Evolutionary conservation across 768 basidiomycete species (phyloP).

Genomic region (Termitomyces sp.): DNA sequence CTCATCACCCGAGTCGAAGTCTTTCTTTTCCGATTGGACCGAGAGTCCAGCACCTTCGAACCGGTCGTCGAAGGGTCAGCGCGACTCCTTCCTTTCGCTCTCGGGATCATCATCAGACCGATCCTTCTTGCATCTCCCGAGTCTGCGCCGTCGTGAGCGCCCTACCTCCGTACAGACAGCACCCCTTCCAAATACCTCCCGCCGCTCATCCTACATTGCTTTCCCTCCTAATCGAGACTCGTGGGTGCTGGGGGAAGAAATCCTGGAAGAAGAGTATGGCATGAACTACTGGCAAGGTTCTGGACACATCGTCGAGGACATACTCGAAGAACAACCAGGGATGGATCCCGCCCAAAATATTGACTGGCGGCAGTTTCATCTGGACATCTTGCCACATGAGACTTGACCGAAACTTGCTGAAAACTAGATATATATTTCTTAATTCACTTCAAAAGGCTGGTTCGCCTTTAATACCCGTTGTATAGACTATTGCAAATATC

Average conservation of each 20-base stretch:
- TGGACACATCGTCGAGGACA: conserved; percentile 20
- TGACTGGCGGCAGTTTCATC: conserved; percentile 60
- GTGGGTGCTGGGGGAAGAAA: not conserved
- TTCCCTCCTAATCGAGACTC: conserved; percentile 18
- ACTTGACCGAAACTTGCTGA: conserved; percentile 14
- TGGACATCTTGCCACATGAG: conserved; percentile 35
- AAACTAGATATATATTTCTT: not conserved
- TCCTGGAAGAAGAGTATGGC: conserved; percentile 33
- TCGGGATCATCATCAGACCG: conserved; percentile 28
- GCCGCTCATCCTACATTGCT: conserved; percentile 27
- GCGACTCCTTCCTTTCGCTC: conserved; percentile 42
- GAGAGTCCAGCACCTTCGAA: conserved; percentile 25
- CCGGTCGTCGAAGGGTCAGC: conserved; percentile 7
- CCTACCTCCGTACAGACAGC: conserved; percentile 29
- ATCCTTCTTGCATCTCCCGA: conserved; percentile 18
- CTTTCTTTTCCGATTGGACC: conserved; percentile 40
- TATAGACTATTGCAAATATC: not conserved
- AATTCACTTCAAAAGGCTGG: not conserved
- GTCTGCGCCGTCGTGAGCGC: conserved; percentile 18
- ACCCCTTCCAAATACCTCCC: conserved; percentile 26
- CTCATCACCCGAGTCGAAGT: conserved; percentile 36
- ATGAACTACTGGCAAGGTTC: conserved; percentile 18
- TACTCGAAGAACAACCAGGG: conserved; percentile 26
- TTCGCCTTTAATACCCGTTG: not conserved
- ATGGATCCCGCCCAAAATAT: conserved; percentile 35